These are phyloP conservation scores for Trichoderma pleuroti DNA, from an alignment of 2,329 filamentous ascomycete species.

Conservation along the genomic window DNA sequence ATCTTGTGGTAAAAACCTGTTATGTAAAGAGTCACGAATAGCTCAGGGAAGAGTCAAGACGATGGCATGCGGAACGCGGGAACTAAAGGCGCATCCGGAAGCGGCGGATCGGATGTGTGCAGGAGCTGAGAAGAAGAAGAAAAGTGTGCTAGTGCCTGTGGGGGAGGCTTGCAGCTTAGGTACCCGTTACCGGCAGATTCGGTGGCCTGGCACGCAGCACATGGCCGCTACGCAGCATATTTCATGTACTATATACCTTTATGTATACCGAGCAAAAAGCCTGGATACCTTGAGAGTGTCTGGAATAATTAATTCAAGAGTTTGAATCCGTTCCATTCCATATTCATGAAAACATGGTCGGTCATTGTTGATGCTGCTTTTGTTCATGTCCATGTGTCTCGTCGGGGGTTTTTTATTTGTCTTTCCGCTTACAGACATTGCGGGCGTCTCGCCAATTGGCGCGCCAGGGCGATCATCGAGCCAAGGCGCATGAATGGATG, in stretches of 20 bases:
- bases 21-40: not conserved
- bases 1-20: not conserved
- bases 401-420: not conserved
- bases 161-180: not conserved
- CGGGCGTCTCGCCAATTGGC: not conserved
- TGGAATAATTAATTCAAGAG: not conserved
- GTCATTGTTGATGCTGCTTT: not conserved
- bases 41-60: not conserved
- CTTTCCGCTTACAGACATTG: not conserved
- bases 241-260: conserved; percentile 5
- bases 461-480: not conserved
- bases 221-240: not conserved
- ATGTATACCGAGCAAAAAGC: not conserved
- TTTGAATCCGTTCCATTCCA: not conserved
- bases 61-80: conserved; percentile 2
- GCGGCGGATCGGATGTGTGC: not conserved
- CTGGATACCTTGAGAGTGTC: not conserved
- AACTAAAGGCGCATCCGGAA: conserved; percentile 13
- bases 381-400: not conserved
- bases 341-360: not conserved
- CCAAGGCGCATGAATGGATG: not conserved
- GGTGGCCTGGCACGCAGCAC: not conserved
- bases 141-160: not conserved
- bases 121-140: not conserved
- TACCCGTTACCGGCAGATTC: not conserved